Percentiles rank a stretch among this genome's conserved stretches.
These are phyloP conservation scores for Gonium pectorale DNA, from an alignment of 139 green algal species.

Conservation along the genomic window DNA sequence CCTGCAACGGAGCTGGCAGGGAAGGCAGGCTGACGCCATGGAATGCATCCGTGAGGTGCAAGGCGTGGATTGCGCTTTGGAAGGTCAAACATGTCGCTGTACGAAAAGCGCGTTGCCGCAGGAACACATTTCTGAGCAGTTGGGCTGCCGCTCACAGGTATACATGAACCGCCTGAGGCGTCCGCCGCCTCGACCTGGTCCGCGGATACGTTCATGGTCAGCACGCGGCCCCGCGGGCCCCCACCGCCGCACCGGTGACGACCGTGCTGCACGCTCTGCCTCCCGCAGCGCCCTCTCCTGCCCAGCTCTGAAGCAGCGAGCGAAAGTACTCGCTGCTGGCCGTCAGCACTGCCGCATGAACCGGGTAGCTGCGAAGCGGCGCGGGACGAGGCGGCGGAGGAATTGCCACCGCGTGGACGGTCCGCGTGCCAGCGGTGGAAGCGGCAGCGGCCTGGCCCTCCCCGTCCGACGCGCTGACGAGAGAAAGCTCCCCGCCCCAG, in stretches of 20 bases:
- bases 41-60: no score
- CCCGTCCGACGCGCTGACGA: no score
- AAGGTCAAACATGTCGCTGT: no score
- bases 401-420: background rate
- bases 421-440: background rate
- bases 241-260: no score
- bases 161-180: conserved; percentile 33
- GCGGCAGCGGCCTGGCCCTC: background rate
- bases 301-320: conserved; percentile 32
- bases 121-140: no score
- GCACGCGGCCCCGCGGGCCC: background rate
- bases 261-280: background rate
- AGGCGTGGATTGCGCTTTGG: no score
- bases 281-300: background rate
- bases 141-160: conserved; percentile 21
- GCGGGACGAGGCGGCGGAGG: background rate
- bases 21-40: no score
- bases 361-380: conserved; percentile 3
- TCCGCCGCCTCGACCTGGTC: conserved; percentile 37
- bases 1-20: no score
- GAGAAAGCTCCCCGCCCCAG: no score
- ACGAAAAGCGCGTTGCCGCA: no score
- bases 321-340: conserved; percentile 35
- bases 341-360: conserved; percentile 24
- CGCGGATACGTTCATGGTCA: conserved; percentile 3